These are phyloP conservation scores for Taiozyma sp. DNA, from an alignment of 1,139 yeast genomes.

Conservation along the genomic window DNA sequence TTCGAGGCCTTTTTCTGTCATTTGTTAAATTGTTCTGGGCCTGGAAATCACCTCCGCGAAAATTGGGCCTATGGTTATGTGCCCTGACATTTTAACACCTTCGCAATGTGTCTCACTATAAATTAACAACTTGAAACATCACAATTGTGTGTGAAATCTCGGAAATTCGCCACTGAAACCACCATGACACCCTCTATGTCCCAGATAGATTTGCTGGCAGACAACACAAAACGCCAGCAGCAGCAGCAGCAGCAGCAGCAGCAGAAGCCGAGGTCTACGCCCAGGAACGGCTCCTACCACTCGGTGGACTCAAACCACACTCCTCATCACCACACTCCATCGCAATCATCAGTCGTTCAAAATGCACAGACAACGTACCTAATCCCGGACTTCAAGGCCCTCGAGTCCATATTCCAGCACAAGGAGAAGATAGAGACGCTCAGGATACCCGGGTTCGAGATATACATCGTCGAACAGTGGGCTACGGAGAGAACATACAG, in stretches of 20 bases:
- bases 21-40: too few relatives aligned
- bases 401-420: constrained; percentile 30
- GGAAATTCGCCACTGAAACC: not conserved
- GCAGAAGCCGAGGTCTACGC: not conserved
- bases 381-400: constrained; percentile 50
- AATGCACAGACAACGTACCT: constrained; percentile 22
- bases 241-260: too few relatives aligned
- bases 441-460: constrained; percentile 67
- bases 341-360: not conserved
- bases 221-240: not conserved
- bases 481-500: constrained; percentile 66
- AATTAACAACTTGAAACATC: not conserved
- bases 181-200: not conserved
- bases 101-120: too few relatives aligned
- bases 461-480: constrained; percentile 95
- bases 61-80: too few relatives aligned
- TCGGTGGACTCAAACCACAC: not conserved
- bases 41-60: not conserved
- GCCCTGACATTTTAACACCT: too few relatives aligned
- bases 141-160: not conserved
- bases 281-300: not conserved
- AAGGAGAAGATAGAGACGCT: constrained; percentile 32
- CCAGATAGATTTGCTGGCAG: not conserved
- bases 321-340: not conserved
- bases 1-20: not conserved